phyloP scores from a whole-genome alignment of 345 rosid species.

The Arabidopsis thaliana region DNA sequence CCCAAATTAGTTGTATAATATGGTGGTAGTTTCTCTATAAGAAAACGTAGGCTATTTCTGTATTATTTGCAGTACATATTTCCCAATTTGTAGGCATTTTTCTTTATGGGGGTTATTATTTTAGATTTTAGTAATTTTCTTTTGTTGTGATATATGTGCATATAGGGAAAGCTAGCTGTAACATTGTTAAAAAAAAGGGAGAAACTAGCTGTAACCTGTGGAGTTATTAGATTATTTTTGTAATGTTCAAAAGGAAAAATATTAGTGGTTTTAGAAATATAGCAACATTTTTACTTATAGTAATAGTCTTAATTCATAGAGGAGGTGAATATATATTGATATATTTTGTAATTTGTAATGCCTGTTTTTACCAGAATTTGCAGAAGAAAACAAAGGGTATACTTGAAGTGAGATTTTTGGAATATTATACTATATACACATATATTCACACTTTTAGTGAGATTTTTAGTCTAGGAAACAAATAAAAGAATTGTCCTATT shows the following conservation, averaged over 20 bases:
- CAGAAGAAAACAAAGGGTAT: constrained; percentile 33
- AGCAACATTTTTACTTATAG: constrained; percentile 8
- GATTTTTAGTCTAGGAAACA: constrained; percentile 16
- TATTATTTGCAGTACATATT: constrained; percentile 8
- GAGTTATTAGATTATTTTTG: constrained; percentile 30
- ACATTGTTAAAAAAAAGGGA: background rate
- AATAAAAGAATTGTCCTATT: constrained; percentile 42
- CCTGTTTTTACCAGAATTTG: constrained; percentile 24
- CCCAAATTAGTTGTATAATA: constrained; percentile 8
- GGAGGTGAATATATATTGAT: constrained; percentile 24
- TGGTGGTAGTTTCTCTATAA: constrained; percentile 21
- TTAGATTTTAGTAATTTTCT: background rate
- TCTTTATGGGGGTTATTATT: background rate
- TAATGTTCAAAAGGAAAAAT: background rate
- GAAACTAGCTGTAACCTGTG: constrained; percentile 35
- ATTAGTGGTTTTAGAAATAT: background rate
- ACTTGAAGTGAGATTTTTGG: constrained; percentile 31
- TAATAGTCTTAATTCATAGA: background rate
- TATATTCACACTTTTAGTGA: background rate
- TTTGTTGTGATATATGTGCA: constrained; percentile 14
- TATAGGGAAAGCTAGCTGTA: constrained; percentile 32
- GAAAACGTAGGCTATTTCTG: constrained; percentile 27
- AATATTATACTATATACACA: background rate
- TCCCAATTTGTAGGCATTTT: constrained; percentile 21
- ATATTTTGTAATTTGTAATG: background rate